Evolutionary conservation across 805 yeast genomes (phyloP), one percentile per base, ranked within the genome.

Genomic region (Wickerhamiella azymoides): DNA sequence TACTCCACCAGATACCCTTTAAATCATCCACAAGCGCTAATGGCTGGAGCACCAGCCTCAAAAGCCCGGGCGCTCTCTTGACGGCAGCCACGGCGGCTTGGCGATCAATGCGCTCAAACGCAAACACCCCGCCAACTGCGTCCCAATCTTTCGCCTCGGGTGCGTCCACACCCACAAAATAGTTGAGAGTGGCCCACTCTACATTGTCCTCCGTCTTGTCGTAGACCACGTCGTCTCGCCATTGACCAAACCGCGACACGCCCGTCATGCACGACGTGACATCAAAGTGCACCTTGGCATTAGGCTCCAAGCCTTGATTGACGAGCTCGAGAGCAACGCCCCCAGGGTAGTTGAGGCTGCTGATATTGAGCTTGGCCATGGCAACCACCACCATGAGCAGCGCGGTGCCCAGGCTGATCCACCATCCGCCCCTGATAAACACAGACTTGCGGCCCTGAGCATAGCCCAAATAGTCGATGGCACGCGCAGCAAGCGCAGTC

Each of bases 201-300:
- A 52, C 55, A 2, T 50, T 50, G 41, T 70, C 66, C 57, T 89
- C 96, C 0, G 92, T 74, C 57, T 80, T 85, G 61, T 89, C 96
- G 57, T 84, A 89, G 18, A 46, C 51, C 39, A 61, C n/a, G 48
- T 50, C 6, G 63, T 59, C 37, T 72, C 57, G 35, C 57, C 57
- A 52, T 56, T 86, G 80, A 0, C 79, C 79, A 63, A 89, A 89
- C 44, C 75, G 68, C 2, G 88, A 74, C 3, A 78, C 79, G 8
- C 97, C 97, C 1, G 89, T 77, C 92, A 84, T 85, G 56, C 94
- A 84, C 0, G 89, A 72, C 0, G 82, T 74, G 2, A 80, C 79
- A 55, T 83, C 93, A 64, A 84, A 63, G 60, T 88, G 94, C 9
- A 88, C 76, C 0, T 68, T 61, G 14, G 67, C 48, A 8, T 47